phyloP scores from a whole-genome alignment of 345 rosid species.

The Kernera saxatilis region DNA sequence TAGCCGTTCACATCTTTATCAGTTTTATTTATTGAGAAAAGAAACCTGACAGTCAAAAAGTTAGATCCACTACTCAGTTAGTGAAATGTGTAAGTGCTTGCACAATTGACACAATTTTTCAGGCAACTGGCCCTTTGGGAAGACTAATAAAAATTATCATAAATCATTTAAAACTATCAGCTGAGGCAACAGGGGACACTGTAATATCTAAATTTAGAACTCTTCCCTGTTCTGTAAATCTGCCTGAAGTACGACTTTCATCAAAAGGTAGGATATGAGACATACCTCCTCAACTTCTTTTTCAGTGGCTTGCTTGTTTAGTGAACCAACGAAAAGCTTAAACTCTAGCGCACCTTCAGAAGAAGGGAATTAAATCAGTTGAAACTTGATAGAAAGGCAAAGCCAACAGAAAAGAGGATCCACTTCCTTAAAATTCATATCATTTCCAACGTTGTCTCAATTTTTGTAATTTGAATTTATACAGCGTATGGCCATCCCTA shows the following conservation, averaged over 20 bases:
- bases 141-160: neutral
- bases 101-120: neutral
- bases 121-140: neutral
- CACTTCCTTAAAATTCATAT: neutral
- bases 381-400: slow-evolving; percentile 7
- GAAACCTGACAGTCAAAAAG: neutral
- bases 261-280: slow-evolving; percentile 5
- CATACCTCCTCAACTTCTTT: slow-evolving; percentile 94
- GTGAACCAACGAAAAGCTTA: slow-evolving; percentile 90
- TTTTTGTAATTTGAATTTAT: neutral
- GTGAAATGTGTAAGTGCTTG: neutral
- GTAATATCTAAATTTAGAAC: neutral
- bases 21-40: neutral
- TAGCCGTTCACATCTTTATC: neutral
- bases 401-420: slow-evolving; percentile 1
- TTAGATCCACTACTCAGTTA: neutral
- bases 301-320: slow-evolving; percentile 89
- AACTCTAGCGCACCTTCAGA: slow-evolving; percentile 81
- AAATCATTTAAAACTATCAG: neutral
- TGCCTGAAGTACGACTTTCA: neutral
- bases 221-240: slow-evolving; percentile 9
- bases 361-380: slow-evolving; percentile 12
- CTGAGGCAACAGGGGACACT: neutral
- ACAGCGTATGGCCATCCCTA: slow-evolving; percentile 1
- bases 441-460: slow-evolving; percentile 1